These are phyloP conservation scores for Dunaliella primolecta DNA, from an alignment of 139 green algal genomes.

Conservation along the genomic window DNA sequence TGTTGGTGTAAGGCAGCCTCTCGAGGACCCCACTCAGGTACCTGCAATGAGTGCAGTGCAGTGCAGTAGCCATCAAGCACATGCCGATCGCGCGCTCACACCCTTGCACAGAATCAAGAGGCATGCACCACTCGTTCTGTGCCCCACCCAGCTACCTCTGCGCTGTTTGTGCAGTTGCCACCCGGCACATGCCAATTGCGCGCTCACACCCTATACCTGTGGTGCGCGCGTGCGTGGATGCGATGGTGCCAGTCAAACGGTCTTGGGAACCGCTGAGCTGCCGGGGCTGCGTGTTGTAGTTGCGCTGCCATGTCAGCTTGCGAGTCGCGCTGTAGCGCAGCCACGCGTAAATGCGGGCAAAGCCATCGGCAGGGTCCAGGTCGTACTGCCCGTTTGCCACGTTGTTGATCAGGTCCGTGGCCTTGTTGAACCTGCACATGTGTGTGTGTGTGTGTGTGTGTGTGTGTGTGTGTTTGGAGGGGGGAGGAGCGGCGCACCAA, in stretches of 20 bases:
- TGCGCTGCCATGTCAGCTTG: constrained; percentile 98
- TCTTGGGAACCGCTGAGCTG: constrained; percentile 87
- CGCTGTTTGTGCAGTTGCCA: no score
- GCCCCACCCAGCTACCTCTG: no score
- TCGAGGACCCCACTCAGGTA: no score
- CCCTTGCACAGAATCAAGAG: no score
- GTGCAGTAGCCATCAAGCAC: no score
- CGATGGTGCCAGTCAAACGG: constrained; percentile 82
- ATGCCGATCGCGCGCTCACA: no score
- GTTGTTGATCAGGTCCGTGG: constrained; percentile 74
- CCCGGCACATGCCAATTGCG: no score
- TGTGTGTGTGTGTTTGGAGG: not conserved
- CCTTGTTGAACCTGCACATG: constrained; percentile 77
- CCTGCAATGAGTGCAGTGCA: no score
- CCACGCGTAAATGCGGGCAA: constrained; percentile 87
- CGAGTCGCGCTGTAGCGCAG: constrained; percentile 88
- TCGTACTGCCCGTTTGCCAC: constrained; percentile 57
- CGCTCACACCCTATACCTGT: no score
- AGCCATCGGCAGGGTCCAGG: constrained; percentile 53
- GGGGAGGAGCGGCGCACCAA: not conserved
- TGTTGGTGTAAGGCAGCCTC: no score
- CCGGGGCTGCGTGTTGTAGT: constrained; percentile 99
- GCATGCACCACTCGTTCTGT: no score
- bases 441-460: not conserved
- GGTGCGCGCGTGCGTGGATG: constrained; percentile 49